phyloP scores from a whole-genome alignment of 164 flowering plant species.

The Pachysandra terminalis region DNA sequence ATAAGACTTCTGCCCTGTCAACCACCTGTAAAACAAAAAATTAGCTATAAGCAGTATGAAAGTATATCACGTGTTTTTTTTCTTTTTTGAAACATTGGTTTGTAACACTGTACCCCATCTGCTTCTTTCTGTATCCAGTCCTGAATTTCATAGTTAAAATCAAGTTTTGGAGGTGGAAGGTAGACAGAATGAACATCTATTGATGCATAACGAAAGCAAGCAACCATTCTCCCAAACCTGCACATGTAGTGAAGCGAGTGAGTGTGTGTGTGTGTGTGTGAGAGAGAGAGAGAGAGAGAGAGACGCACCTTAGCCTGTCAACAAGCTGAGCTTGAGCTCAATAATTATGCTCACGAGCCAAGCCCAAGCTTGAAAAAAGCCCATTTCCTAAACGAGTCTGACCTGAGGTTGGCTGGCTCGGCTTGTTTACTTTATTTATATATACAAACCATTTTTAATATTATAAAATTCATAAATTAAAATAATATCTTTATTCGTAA shows the following conservation, averaged over 20 bases:
- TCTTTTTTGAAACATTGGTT: neutral
- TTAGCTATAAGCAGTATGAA: slow-evolving; percentile 1
- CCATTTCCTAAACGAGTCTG: too few relatives aligned
- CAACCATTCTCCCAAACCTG: slow-evolving; percentile 97
- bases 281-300: neutral
- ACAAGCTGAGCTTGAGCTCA: too few relatives aligned
- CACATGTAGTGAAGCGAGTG: slow-evolving; percentile 13
- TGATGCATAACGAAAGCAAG: slow-evolving; percentile 97
- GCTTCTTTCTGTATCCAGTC: slow-evolving; percentile 86
- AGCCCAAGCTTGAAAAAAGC: too few relatives aligned
- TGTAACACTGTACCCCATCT: slow-evolving; percentile 50
- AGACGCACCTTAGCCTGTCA: too few relatives aligned
- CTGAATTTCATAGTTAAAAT: slow-evolving; percentile 66
- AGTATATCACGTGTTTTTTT: too few relatives aligned
- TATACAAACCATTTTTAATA: too few relatives aligned
- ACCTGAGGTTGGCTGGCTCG: too few relatives aligned
- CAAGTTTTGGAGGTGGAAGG: slow-evolving; percentile 82
- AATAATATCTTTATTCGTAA: too few relatives aligned
- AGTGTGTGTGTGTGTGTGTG: too few relatives aligned
- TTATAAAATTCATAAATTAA: too few relatives aligned
- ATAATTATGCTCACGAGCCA: too few relatives aligned
- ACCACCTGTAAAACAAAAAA: slow-evolving; percentile 48
- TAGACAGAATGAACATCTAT: slow-evolving; percentile 91
- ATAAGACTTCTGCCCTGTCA: slow-evolving; percentile 60
- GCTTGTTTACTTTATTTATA: too few relatives aligned